Conservation (phyloP, 2,329 filamentous ascomycete genomes). For the Cytospora schulzeri region DNA sequence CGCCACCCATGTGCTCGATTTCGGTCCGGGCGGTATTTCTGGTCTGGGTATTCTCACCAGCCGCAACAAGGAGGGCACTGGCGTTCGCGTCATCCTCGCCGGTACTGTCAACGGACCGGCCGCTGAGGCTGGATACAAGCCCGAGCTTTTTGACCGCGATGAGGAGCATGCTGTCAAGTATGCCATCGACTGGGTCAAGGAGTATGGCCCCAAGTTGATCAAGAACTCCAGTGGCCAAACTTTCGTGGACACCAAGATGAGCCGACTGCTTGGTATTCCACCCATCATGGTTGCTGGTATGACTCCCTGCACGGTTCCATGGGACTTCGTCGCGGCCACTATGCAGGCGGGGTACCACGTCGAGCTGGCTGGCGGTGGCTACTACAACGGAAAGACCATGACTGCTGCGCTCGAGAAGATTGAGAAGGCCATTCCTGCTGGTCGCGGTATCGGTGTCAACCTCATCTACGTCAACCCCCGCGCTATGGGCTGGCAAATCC, state of each 20-base stretch:
- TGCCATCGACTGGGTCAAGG: conserved; percentile 96
- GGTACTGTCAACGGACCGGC: conserved; percentile 91
- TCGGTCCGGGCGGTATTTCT: conserved; percentile 94
- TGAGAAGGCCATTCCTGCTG: conserved; percentile 78
- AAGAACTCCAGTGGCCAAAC: conserved; percentile 88
- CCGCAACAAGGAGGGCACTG: conserved; percentile 98
- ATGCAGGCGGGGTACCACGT: conserved; percentile 97
- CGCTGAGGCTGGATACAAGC: conserved; percentile 93
- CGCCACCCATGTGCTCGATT: conserved; percentile 94
- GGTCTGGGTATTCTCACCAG: conserved; percentile 95
- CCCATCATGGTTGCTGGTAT: conserved; percentile 92
- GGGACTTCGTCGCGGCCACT: conserved; percentile 88
- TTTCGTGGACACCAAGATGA: conserved; percentile 97
- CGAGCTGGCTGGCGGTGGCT: conserved; percentile 86
- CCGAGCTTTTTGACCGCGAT: conserved; percentile 95
- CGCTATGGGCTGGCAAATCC: conserved; percentile 92
- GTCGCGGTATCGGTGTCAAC: conserved; percentile 86
- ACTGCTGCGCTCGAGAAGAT: conserved; percentile 82
- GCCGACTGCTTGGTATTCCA: conserved; percentile 78
- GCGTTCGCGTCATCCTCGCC: conserved; percentile 92
- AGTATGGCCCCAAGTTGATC: conserved; percentile 89
- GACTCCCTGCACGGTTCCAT: conserved; percentile 86
- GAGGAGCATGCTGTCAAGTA: conserved; percentile 93
- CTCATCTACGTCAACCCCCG: conserved; percentile 88
- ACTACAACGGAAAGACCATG: conserved; percentile 82